These are phyloP conservation scores for Myriangium duriaei DNA, from an alignment of 2,329 filamentous ascomycete genomes.

Conservation along the genomic window DNA sequence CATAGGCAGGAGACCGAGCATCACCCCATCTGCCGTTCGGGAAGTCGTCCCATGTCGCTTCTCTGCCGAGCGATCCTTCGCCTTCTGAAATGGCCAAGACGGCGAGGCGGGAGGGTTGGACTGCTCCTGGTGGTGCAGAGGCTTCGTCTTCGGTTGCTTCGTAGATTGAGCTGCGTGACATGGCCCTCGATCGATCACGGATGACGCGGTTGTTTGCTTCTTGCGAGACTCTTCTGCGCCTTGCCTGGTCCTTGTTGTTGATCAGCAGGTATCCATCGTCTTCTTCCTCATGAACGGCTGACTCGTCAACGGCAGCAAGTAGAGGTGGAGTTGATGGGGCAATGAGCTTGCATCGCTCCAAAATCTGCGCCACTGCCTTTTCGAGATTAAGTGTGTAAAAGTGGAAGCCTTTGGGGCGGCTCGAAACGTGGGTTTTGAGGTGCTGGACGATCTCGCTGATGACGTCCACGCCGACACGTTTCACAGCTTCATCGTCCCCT, in stretches of 20 bases:
- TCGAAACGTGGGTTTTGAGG: constrained; percentile 52
- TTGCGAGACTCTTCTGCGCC: constrained; percentile 51
- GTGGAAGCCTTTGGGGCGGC: constrained; percentile 66
- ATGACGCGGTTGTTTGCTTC: constrained; percentile 81
- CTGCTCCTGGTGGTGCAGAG: constrained; percentile 55
- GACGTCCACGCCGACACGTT: constrained; percentile 68
- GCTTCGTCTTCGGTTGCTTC: constrained; percentile 69
- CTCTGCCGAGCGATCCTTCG: constrained; percentile 73
- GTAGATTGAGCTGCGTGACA: constrained; percentile 41
- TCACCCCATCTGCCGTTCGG: constrained; percentile 95
- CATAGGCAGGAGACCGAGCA: constrained; percentile 81
- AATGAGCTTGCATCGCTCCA: constrained; percentile 78
- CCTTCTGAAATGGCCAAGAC: constrained; percentile 91
- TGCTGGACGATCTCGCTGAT: constrained; percentile 71
- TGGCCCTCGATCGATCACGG: constrained; percentile 40
- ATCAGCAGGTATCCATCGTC: constrained; percentile 19
- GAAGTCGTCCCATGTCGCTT: constrained; percentile 98
- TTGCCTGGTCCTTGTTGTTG: constrained; percentile 16
- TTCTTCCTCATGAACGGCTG: constrained; percentile 26
- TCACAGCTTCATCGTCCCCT: constrained; percentile 70
- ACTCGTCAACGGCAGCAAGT: constrained; percentile 25
- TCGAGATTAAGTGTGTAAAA: constrained; percentile 97
- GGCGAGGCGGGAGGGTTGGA: constrained; percentile 52
- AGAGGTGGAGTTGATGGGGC: constrained; percentile 31
- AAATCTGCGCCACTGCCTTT: constrained; percentile 86